phyloP scores from a whole-genome alignment of 305 asterid species.

The Stenogyne calaminthoides region DNA sequence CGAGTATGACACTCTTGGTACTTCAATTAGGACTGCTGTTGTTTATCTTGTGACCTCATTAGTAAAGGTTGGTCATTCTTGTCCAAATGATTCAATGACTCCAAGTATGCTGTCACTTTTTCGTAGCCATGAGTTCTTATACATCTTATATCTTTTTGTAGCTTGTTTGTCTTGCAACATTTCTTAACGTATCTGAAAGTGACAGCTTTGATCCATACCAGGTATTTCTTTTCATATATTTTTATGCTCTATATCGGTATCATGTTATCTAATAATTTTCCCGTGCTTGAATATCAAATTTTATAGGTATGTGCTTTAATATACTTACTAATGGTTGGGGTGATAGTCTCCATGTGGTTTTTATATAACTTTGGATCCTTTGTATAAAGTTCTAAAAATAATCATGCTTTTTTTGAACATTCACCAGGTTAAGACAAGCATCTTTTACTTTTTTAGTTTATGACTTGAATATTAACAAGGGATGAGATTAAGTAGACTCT shows the following conservation, averaged over 20 bases:
- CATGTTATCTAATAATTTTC: too few relatives aligned
- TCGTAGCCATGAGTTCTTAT: not conserved
- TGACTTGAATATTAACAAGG: not conserved
- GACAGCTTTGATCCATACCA: too few relatives aligned
- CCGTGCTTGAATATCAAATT: not conserved
- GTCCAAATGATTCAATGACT: slow-evolving; percentile 3
- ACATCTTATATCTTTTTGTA: slow-evolving; percentile 34
- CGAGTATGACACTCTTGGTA: slow-evolving; percentile 94
- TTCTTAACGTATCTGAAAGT: too few relatives aligned
- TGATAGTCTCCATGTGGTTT: not conserved
- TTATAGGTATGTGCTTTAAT: not conserved
- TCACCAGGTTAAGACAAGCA: not conserved
- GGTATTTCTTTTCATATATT: too few relatives aligned
- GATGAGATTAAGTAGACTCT: not conserved
- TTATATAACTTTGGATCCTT: not conserved
- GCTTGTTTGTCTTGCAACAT: too few relatives aligned
- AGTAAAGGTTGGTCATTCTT: slow-evolving; percentile 65
- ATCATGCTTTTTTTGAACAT: not conserved
- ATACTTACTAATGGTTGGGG: not conserved
- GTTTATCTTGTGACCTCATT: slow-evolving; percentile 85
- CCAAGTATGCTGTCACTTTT: slow-evolving; percentile 1
- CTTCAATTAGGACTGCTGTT: too few relatives aligned
- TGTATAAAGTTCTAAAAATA: not conserved
- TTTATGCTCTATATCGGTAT: too few relatives aligned
- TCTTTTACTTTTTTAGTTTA: not conserved